These are phyloP conservation scores for Ascoidea tarda DNA, from an alignment of 805 yeast genomes.

Conservation along the genomic window DNA sequence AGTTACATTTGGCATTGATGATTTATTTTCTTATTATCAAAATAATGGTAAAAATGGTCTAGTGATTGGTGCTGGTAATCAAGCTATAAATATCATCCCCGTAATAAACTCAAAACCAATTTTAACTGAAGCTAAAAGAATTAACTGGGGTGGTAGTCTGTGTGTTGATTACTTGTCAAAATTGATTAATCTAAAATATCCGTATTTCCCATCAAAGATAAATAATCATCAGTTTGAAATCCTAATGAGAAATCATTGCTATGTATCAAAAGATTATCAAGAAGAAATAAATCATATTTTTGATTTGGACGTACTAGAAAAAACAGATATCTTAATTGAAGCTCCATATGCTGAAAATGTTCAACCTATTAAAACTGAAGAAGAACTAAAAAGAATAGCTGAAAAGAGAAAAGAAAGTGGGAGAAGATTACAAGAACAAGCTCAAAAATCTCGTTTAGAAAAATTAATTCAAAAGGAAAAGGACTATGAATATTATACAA, in stretches of 20 bases:
- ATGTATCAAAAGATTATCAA: slow-evolving; percentile 54
- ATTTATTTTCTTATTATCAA: slow-evolving; percentile 61
- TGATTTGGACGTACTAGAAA: slow-evolving; percentile 48
- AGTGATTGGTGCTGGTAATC: slow-evolving; percentile 75
- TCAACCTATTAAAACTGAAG: slow-evolving; percentile 65
- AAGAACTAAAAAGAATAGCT: slow-evolving; percentile 63
- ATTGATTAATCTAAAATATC: slow-evolving; percentile 69
- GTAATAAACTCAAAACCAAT: slow-evolving; percentile 58
- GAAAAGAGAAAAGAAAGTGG: slow-evolving; percentile 80
- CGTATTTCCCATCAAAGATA: slow-evolving; percentile 74
- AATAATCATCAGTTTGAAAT: slow-evolving; percentile 47
- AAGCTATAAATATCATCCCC: slow-evolving; percentile 73
- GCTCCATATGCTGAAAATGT: slow-evolving; percentile 61
- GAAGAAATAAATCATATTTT: slow-evolving; percentile 44
- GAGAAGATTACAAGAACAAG: slow-evolving; percentile 81
- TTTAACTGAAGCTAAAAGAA: slow-evolving; percentile 56
- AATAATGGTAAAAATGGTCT: slow-evolving; percentile 47
- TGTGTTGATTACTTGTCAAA: slow-evolving; percentile 48
- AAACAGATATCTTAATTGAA: slow-evolving; percentile 65
- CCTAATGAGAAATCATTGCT: slow-evolving; percentile 65
- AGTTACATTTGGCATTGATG: slow-evolving; percentile 71
- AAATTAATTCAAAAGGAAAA: slow-evolving; percentile 69
- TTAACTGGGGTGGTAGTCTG: slow-evolving; percentile 86
- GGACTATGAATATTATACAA: slow-evolving; percentile 59
- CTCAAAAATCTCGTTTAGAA: slow-evolving; percentile 70